Percentiles rank a stretch among this genome's conserved stretches.
phyloP scores from a whole-genome alignment of 345 rosid genomes.

The Salix brachista region DNA sequence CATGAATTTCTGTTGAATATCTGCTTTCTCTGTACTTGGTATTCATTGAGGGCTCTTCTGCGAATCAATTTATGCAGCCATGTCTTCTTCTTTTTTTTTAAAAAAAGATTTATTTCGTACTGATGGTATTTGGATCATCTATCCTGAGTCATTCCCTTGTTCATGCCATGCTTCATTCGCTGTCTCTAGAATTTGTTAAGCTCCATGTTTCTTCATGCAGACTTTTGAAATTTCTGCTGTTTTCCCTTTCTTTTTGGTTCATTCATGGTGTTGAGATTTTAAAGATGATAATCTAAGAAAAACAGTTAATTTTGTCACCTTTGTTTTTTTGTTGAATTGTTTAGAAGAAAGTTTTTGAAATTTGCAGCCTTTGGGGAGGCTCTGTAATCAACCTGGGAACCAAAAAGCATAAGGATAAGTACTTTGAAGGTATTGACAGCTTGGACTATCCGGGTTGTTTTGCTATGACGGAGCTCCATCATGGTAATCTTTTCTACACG shows the following conservation, averaged over 20 bases:
- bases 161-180: not conserved
- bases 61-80: too few species aligned
- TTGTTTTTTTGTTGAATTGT: not conserved
- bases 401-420: constrained; percentile 89
- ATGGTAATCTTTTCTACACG: constrained; percentile 45
- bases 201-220: not conserved
- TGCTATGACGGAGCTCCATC: constrained; percentile 99
- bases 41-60: not conserved
- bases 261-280: not conserved
- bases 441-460: constrained; percentile 91
- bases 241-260: not conserved
- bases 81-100: too few species aligned
- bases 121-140: not conserved
- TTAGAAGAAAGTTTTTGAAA: not conserved
- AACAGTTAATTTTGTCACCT: not conserved
- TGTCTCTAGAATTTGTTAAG: not conserved
- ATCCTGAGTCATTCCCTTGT: not conserved
- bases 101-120: not conserved
- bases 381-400: constrained; percentile 91
- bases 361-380: constrained; percentile 96
- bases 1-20: not conserved
- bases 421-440: constrained; percentile 75
- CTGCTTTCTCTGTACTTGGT: not conserved
- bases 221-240: not conserved
- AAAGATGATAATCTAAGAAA: not conserved